Conservation (phyloP, 1,284 basidiomycete genomes). For the Peniophora sp. region DNA sequence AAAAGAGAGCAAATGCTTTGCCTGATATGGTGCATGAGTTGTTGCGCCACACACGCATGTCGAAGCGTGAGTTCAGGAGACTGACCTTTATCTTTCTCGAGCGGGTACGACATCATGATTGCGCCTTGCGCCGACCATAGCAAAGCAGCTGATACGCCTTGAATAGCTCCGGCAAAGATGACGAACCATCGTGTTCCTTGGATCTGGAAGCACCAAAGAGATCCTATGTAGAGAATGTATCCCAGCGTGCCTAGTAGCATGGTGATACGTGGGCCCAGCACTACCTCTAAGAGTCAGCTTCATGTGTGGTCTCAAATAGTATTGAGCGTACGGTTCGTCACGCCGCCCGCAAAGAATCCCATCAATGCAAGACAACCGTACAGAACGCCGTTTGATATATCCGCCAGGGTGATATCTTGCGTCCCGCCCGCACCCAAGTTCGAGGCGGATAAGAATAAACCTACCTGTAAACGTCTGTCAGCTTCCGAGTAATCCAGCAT, state of each 20-base stretch:
- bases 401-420: constrained; percentile 31
- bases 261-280: constrained; percentile 38
- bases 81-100: constrained; percentile 20
- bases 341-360: constrained; percentile 39
- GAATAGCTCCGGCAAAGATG: constrained; percentile 46
- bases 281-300: constrained; percentile 11
- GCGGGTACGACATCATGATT: constrained; percentile 44
- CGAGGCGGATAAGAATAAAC: constrained; percentile 43
- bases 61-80: no score
- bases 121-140: constrained; percentile 52
- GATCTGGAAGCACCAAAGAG: constrained; percentile 32
- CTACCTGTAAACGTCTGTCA: no score
- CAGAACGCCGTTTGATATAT: constrained; percentile 35
- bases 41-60: no score
- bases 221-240: constrained; percentile 42
- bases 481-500: no score
- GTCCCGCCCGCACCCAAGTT: constrained; percentile 40
- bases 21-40: background rate
- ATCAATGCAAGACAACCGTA: constrained; percentile 36
- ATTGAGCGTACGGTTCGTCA: constrained; percentile 32
- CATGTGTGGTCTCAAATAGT: no score
- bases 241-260: constrained; percentile 39
- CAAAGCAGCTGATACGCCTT: constrained; percentile 51
- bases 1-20: constrained; percentile 36
- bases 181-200: constrained; percentile 34